Percentiles rank a stretch among this genome's conserved stretches.
These are phyloP conservation scores for Peronospora belbahrii DNA, from an alignment of 352 stramenopile species.

Conservation along the genomic window DNA sequence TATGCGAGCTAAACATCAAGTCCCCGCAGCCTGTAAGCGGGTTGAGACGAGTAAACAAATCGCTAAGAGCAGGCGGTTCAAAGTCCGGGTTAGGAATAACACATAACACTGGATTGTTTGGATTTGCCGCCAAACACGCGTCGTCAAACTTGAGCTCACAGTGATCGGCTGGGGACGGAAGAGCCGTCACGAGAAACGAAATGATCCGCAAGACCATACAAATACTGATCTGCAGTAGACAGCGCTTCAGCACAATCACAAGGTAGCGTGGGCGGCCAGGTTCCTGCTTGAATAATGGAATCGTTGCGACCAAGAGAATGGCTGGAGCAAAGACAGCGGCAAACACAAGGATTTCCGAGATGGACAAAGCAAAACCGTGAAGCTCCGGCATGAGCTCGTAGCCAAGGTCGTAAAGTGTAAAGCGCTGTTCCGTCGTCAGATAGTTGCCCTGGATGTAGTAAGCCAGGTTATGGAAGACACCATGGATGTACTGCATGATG, in stretches of 20 bases:
- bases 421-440: constrained; percentile 58
- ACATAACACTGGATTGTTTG: constrained; percentile 43
- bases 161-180: constrained; percentile 59
- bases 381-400: constrained; percentile 70
- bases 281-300: constrained; percentile 60
- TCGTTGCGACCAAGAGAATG: constrained; percentile 57
- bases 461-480: constrained; percentile 79
- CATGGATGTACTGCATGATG: constrained; percentile 82
- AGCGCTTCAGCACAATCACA: constrained; percentile 73
- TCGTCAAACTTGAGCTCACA: constrained; percentile 69
- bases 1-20: constrained; percentile 91
- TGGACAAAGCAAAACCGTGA: constrained; percentile 24
- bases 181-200: constrained; percentile 73
- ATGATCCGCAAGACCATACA: constrained; percentile 61
- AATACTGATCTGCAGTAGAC: constrained; percentile 73
- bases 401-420: constrained; percentile 68
- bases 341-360: constrained; percentile 79
- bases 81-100: constrained; percentile 70
- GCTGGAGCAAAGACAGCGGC: constrained; percentile 57
- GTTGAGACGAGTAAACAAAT: constrained; percentile 70
- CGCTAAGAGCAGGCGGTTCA: constrained; percentile 33
- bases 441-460: constrained; percentile 78
- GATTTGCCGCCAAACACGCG: constrained; percentile 43
- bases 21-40: constrained; percentile 85
- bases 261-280: constrained; percentile 61